Percentiles rank a stretch among this genome's conserved stretches.
Evolutionary conservation across 2,329 filamentous ascomycete species (phyloP).

Genomic region (Talaromyces sp.): DNA sequence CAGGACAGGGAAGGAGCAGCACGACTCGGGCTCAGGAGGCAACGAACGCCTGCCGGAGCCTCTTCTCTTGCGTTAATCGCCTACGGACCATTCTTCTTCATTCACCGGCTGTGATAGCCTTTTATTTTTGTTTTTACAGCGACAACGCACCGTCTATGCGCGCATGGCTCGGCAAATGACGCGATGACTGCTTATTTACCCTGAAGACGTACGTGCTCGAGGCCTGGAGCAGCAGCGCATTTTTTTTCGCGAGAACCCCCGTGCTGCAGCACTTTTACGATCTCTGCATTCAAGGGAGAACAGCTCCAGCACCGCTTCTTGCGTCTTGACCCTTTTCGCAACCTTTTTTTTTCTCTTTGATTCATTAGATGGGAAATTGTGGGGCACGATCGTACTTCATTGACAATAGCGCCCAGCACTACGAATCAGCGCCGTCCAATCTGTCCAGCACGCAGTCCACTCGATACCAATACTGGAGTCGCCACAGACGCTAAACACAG

Average conservation of each 20-base stretch:
- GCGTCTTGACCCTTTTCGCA: neutral
- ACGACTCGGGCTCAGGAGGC: too few species aligned
- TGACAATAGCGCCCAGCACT: neutral
- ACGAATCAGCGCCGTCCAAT: neutral
- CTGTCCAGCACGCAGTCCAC: neutral
- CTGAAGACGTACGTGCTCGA: neutral
- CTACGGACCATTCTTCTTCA: neutral
- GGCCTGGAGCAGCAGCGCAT: neutral
- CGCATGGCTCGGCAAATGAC: neutral
- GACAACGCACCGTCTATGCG: neutral
- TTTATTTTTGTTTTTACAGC: neutral
- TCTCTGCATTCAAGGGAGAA: neutral
- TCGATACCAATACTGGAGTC: neutral
- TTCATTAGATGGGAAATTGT: neutral
- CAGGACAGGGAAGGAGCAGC: neutral
- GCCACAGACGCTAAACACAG: neutral
- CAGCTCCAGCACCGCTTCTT: neutral
- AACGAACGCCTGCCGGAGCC: neutral
- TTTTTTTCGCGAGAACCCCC: neutral
- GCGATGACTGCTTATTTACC: neutral
- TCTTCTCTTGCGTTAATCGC: neutral
- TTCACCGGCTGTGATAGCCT: neutral
- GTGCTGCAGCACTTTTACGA: neutral
- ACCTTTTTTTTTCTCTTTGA: neutral
- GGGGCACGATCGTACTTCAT: neutral